These are phyloP conservation scores for Jamesozyma rosinii DNA, from an alignment of 805 yeast species.

Conservation along the genomic window DNA sequence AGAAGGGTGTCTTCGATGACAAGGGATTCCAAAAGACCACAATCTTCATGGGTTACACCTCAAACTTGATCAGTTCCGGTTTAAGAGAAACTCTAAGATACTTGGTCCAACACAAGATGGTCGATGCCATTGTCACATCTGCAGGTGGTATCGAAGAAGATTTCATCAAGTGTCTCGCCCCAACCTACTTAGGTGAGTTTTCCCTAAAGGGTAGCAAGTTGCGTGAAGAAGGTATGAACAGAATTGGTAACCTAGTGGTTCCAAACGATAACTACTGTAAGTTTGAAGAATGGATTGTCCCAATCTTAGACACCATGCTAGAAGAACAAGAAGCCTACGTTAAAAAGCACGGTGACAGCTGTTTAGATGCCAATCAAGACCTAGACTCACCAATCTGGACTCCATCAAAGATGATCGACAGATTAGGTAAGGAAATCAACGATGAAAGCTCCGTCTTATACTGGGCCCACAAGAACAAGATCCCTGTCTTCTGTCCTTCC, in stretches of 20 bases:
- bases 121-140: conserved; percentile 89
- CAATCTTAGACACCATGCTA: conserved; percentile 75
- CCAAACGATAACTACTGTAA: conserved; percentile 97
- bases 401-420: conserved; percentile 84
- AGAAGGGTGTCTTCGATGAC: conserved; percentile 69
- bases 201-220: conserved; percentile 67
- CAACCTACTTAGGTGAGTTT: conserved; percentile 91
- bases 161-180: conserved; percentile 89
- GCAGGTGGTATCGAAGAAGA: conserved; percentile 99
- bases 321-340: conserved; percentile 77
- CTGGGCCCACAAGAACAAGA: conserved; percentile 96
- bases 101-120: conserved; percentile 88
- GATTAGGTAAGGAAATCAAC: conserved; percentile 90
- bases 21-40: conserved; percentile 77
- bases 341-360: conserved; percentile 41
- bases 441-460: conserved; percentile 88
- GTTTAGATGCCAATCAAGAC: conserved; percentile 44
- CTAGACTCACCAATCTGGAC: conserved; percentile 66
- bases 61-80: conserved; percentile 91
- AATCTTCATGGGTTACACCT: conserved; percentile 91
- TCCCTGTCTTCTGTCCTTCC: conserved; percentile 96
- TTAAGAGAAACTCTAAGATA: conserved; percentile 81
- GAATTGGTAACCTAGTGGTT: conserved; percentile 92
- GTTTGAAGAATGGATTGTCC: conserved; percentile 98
- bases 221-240: conserved; percentile 92